A percentile compares a stretch with the other conserved stretches of the same genome.
Evolutionary conservation across 2,329 filamentous ascomycete species (phyloP).

Genomic region (Leptodontidium sp.): DNA sequence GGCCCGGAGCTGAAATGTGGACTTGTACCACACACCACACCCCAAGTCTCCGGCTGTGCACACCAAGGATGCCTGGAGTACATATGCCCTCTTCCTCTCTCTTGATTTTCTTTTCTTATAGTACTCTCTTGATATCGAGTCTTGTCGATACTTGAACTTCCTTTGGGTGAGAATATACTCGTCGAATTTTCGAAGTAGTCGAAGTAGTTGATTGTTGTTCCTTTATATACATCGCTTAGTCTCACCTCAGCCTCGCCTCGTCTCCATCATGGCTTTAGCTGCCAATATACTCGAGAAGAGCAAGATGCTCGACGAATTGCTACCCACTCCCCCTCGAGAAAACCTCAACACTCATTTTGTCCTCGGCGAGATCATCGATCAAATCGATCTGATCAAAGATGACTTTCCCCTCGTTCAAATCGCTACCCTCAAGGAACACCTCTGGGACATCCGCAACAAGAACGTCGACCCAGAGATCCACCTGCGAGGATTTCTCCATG

Average conservation of each 20-base stretch:
- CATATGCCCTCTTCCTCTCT: conserved; percentile 1
- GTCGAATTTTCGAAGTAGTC: no score
- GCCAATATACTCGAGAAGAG: conserved; percentile 15
- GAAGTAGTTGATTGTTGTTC: neutral
- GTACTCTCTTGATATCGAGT: neutral
- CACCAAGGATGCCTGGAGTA: conserved; percentile 7
- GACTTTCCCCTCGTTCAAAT: conserved; percentile 43
- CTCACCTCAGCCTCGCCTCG: conserved; percentile 18
- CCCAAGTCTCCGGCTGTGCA: conserved; percentile 2
- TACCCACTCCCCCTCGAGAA: conserved; percentile 35
- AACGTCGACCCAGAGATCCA: conserved; percentile 45
- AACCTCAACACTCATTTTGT: conserved; percentile 44
- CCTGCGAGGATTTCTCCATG: conserved; percentile 46
- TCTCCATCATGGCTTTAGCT: conserved; percentile 1
- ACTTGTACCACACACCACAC: neutral
- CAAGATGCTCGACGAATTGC: conserved; percentile 18
- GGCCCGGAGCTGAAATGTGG: conserved; percentile 22
- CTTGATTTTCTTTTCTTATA: neutral
- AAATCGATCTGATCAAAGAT: conserved; percentile 42
- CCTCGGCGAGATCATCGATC: conserved; percentile 47
- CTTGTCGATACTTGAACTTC: neutral
- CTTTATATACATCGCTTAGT: neutral
- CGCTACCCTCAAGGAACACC: conserved; percentile 41
- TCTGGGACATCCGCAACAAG: conserved; percentile 45
- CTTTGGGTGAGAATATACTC: no score